These are phyloP conservation scores for Mycena maculata DNA, from an alignment of 768 basidiomycete species.

Conservation along the genomic window DNA sequence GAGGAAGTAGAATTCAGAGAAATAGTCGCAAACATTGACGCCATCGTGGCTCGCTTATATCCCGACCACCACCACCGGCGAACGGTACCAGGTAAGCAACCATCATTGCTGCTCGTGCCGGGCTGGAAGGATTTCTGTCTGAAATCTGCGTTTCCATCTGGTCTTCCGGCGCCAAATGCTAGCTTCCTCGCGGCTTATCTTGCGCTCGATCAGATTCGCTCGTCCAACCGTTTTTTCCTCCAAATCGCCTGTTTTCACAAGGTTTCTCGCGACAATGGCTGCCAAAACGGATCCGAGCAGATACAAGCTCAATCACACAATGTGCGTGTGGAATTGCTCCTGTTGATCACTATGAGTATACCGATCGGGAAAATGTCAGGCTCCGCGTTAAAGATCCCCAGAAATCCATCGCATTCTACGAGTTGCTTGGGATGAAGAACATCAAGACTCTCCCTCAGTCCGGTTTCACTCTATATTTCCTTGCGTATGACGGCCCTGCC, in stretches of 20 bases:
- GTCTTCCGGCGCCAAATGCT: neutral
- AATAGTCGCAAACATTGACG: no score
- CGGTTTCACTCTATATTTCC: slow-evolving; percentile 84
- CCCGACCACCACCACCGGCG: neutral
- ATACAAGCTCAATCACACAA: slow-evolving; percentile 35
- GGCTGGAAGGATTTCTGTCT: neutral
- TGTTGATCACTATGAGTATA: neutral
- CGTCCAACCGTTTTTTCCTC: neutral
- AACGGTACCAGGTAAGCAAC: neutral
- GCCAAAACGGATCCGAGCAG: slow-evolving; percentile 23
- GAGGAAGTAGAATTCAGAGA: no score
- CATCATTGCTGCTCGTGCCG: neutral
- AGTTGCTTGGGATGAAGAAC: slow-evolving; percentile 84
- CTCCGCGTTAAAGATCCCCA: slow-evolving; percentile 90
- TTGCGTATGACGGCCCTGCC: slow-evolving; percentile 71
- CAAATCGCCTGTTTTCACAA: neutral
- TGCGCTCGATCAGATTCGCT: neutral
- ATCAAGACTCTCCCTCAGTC: slow-evolving; percentile 50
- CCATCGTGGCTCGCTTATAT: no score
- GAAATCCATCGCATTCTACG: slow-evolving; percentile 83
- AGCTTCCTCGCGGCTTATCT: slow-evolving; percentile 12
- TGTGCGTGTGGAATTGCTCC: slow-evolving; percentile 6
- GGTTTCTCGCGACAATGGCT: slow-evolving; percentile 25
- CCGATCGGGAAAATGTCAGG: slow-evolving; percentile 85
- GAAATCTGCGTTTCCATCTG: no score